A percentile compares a stretch with the other conserved stretches of the same genome.
phyloP scores from a whole-genome alignment of 2,329 filamentous ascomycete genomes.

The Nemania sp. region DNA sequence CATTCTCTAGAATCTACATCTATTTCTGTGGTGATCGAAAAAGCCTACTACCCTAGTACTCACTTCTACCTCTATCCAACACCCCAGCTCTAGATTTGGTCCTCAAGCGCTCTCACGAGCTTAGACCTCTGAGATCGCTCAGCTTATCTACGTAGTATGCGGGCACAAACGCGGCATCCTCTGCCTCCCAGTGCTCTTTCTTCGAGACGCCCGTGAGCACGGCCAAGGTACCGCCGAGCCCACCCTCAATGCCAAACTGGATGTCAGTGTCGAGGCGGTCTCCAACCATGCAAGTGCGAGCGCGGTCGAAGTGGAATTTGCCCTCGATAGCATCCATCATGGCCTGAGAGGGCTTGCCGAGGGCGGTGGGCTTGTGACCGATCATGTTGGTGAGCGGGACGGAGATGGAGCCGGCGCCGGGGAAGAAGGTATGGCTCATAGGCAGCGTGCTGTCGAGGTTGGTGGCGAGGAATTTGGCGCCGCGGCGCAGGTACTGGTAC shows the following conservation, averaged over 20 bases:
- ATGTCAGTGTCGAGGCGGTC: constrained; percentile 96
- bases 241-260: constrained; percentile 88
- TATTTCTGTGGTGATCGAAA: constrained; percentile 10
- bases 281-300: constrained; percentile 90
- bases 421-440: constrained; percentile 79
- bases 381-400: constrained; percentile 77
- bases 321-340: constrained; percentile 99
- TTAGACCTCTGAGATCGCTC: constrained; percentile 66
- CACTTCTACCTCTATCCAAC: background rate
- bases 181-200: constrained; percentile 78
- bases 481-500: constrained; percentile 80
- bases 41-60: too few relatives aligned
- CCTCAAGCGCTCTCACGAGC: constrained; percentile 21
- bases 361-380: constrained; percentile 68
- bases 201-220: constrained; percentile 89
- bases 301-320: constrained; percentile 86
- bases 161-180: constrained; percentile 70
- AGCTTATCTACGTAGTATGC: constrained; percentile 83
- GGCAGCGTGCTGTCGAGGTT: constrained; percentile 92
- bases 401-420: constrained; percentile 83
- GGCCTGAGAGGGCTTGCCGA: constrained; percentile 95
- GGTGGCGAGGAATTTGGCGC: constrained; percentile 87
- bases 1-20: constrained; percentile 10
- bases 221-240: constrained; percentile 85
- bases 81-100: background rate